Conservation (phyloP, 768 basidiomycete genomes). For the Kwoniella sp. region DNA sequence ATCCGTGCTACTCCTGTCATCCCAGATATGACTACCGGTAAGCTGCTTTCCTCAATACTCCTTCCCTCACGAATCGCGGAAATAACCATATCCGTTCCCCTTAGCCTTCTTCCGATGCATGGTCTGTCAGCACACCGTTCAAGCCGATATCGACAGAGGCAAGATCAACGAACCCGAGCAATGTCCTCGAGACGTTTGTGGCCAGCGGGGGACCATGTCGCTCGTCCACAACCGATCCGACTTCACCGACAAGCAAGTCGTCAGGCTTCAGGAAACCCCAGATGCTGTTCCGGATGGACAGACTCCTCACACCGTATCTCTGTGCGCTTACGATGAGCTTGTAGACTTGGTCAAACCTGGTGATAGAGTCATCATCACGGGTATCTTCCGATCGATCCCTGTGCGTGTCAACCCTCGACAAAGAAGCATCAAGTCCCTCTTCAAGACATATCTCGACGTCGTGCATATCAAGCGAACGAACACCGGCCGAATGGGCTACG, state of each 20-base stretch:
- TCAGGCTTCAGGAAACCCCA: slow-evolving; percentile 94
- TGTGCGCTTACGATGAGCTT: slow-evolving; percentile 97
- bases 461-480: slow-evolving; percentile 83
- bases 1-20: slow-evolving; percentile 97
- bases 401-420: slow-evolving; percentile 93
- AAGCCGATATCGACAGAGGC: slow-evolving; percentile 96
- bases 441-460: slow-evolving; percentile 96
- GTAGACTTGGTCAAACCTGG: slow-evolving; percentile 97
- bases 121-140: slow-evolving; percentile 93
- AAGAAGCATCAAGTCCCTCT: slow-evolving; percentile 87
- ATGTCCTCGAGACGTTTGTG: slow-evolving; percentile 93
- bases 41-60: slow-evolving; percentile 18
- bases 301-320: slow-evolving; percentile 93
- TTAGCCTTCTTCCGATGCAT: slow-evolving; percentile 95
- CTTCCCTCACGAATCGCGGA: too few relatives aligned
- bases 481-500: slow-evolving; percentile 68
- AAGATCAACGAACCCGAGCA: slow-evolving; percentile 89
- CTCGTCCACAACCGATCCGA: slow-evolving; percentile 96
- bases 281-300: slow-evolving; percentile 98
- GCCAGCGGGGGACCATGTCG: slow-evolving; percentile 82
- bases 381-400: slow-evolving; percentile 92
- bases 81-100: not conserved
- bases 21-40: slow-evolving; percentile 89
- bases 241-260: slow-evolving; percentile 93
- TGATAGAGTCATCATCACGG: slow-evolving; percentile 84